Base-by-base conservation (phyloP, 768 basidiomycete species). In the Mycena belliarum region DNA sequence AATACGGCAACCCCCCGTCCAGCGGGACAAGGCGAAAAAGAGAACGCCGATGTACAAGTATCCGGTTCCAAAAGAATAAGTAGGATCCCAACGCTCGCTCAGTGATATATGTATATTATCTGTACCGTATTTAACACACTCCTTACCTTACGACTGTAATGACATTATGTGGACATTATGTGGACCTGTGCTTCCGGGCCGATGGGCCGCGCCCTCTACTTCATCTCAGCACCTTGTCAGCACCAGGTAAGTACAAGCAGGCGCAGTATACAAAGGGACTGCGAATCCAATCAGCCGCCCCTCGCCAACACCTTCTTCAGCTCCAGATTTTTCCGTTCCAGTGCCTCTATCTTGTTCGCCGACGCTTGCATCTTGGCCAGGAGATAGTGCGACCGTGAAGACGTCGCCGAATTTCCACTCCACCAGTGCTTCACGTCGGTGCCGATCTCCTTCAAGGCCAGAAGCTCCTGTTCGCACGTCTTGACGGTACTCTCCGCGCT, bases 391-490 rank as follows among this genome's bases (percentile, higher is more conserved):
- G 83, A 84, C 56, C 96, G 80, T 57, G 80, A 76, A 29, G 74
- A 76, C 41, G 85, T 79, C 0, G 85, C 85, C 12, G 58, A 28
- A 61, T 72, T 74, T 56, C 77, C 76, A 37, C 76, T 75, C 70
- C 78, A 80, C 45, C 71, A 73, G 43, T 74, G 78, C 49, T 75
- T 72, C 43, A 76, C 74, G 40, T 81, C 79, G 11, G 77, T 73
- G 38, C 84, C 82, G 14, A 95, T 88, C 44, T 83, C 83, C 47
- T 82, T 83, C 20, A 98, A 76, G 10, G 76, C 77, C 15, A 78
- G 67, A 16, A 98, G 78, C 69, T 98, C 95, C 20, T 82, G 77
- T 69, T 97, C 95, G 70, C 86, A 91, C 5, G 80, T 67, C 57
- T 79, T 80, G 65, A 98, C 81, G 12, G 79, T 87, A 12, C 68